Evolutionary conservation across 148 eudicot species (phyloP).

Genomic region (Spergularia marina): DNA sequence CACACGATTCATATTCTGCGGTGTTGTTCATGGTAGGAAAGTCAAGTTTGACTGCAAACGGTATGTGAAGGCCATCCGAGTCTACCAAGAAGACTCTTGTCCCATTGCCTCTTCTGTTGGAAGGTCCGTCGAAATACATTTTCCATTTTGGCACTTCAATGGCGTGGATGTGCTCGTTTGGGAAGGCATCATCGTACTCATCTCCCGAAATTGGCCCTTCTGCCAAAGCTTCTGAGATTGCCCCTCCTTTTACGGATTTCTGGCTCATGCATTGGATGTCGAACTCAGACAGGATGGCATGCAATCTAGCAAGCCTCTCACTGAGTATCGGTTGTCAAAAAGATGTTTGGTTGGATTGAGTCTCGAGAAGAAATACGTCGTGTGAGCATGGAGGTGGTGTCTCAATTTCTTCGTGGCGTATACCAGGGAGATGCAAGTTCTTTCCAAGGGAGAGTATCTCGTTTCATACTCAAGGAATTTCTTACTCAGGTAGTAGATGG

Average conservation of each 20-base stretch:
- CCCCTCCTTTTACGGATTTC: no score
- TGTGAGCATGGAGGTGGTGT: background rate
- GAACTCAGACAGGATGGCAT: background rate
- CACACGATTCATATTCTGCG: no score
- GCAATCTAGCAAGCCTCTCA: background rate
- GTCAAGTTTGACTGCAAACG: no score
- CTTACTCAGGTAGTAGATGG: background rate
- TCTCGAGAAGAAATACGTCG: background rate
- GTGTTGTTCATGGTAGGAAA: no score
- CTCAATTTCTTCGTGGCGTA: background rate
- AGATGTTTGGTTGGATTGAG: background rate
- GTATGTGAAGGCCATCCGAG: no score
- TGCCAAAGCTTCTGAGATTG: background rate
- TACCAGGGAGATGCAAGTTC: background rate
- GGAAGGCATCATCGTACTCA: background rate
- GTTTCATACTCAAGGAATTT: constrained; percentile 6
- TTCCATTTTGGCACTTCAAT: background rate
- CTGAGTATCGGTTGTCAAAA: background rate
- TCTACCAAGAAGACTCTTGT: no score
- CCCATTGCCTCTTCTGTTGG: background rate
- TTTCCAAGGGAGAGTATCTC: background rate
- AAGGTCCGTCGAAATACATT: background rate
- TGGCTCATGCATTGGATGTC: background rate
- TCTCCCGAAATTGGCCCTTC: background rate
- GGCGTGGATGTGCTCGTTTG: background rate